A percentile compares a stretch with the other conserved stretches of the same genome.
phyloP scores from a whole-genome alignment of 805 yeast species.

The Yarrowia sp. region DNA sequence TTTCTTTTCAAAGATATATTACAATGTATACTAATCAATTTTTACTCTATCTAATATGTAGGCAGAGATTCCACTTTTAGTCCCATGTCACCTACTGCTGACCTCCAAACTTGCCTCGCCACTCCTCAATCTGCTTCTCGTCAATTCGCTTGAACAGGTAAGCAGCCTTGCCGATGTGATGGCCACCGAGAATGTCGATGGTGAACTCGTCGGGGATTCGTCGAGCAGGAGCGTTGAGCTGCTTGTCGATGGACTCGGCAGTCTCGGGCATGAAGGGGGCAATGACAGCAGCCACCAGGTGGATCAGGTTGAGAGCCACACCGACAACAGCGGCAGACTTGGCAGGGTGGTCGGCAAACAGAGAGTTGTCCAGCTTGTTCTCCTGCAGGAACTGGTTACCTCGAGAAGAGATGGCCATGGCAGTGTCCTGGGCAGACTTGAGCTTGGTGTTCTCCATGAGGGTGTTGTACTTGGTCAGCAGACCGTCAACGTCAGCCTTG shows the following conservation, averaged over 20 bases:
- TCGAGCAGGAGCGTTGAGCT: slow-evolving; percentile 82
- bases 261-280: slow-evolving; percentile 93
- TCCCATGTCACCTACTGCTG: not conserved
- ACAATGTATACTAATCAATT: slow-evolving; percentile 1
- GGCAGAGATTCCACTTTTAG: not conserved
- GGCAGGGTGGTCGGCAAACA: slow-evolving; percentile 76
- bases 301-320: slow-evolving; percentile 86
- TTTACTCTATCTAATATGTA: slow-evolving; percentile 1
- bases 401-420: slow-evolving; percentile 88
- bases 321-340: slow-evolving; percentile 91
- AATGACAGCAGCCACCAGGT: slow-evolving; percentile 80
- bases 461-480: slow-evolving; percentile 66
- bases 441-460: slow-evolving; percentile 76
- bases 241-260: slow-evolving; percentile 69
- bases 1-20: not conserved
- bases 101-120: slow-evolving; percentile 90
- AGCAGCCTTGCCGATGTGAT: slow-evolving; percentile 87
- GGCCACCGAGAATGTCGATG: slow-evolving; percentile 75
- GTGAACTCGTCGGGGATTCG: slow-evolving; percentile 79
- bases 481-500: slow-evolving; percentile 64
- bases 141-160: slow-evolving; percentile 93
- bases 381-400: slow-evolving; percentile 97
- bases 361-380: slow-evolving; percentile 88
- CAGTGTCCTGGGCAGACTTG: slow-evolving; percentile 88
- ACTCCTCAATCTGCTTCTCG: slow-evolving; percentile 81